phyloP scores from a whole-genome alignment of 352 stramenopile species.

The Phytophthora multivora region DNA sequence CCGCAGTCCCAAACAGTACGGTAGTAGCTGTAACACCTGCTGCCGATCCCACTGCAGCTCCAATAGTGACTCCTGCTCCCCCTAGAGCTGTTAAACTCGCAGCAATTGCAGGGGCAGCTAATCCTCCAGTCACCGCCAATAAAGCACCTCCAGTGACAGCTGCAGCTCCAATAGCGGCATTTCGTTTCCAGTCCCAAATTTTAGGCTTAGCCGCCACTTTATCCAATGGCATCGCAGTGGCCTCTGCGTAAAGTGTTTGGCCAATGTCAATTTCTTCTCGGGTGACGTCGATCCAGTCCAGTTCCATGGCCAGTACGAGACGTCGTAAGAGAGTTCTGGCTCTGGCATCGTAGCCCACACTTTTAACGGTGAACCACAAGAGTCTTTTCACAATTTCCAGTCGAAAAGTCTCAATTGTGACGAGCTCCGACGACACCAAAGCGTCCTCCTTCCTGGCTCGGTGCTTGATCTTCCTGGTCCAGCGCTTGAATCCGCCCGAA shows the following conservation, averaged over 20 bases:
- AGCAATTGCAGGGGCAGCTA: slow-evolving; percentile 68
- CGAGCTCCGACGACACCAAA: slow-evolving; percentile 8
- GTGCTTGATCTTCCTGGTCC: slow-evolving; percentile 36
- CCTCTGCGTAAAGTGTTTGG: slow-evolving; percentile 72
- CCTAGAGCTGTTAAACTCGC: slow-evolving; percentile 63
- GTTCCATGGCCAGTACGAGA: slow-evolving; percentile 51
- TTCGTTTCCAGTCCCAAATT: slow-evolving; percentile 83
- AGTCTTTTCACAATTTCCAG: slow-evolving; percentile 65
- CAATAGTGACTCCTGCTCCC: slow-evolving; percentile 65
- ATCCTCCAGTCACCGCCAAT: slow-evolving; percentile 71
- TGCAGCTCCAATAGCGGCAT: slow-evolving; percentile 69
- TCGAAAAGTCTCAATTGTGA: slow-evolving; percentile 49
- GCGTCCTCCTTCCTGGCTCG: slow-evolving; percentile 12
- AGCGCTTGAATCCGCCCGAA: slow-evolving; percentile 31
- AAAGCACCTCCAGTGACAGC: slow-evolving; percentile 74
- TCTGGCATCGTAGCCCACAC: slow-evolving; percentile 78
- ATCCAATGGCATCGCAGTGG: slow-evolving; percentile 71
- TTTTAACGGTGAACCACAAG: slow-evolving; percentile 82
- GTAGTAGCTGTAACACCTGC: slow-evolving; percentile 72
- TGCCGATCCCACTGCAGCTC: slow-evolving; percentile 55
- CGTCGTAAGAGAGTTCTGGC: slow-evolving; percentile 58
- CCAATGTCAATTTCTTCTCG: slow-evolving; percentile 73
- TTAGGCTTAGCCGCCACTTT: slow-evolving; percentile 61
- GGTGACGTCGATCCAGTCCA: slow-evolving; percentile 69
- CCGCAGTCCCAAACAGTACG: slow-evolving; percentile 81